phyloP scores from a whole-genome alignment of 1,284 basidiomycete genomes.

The Pseudozyma sp. region DNA sequence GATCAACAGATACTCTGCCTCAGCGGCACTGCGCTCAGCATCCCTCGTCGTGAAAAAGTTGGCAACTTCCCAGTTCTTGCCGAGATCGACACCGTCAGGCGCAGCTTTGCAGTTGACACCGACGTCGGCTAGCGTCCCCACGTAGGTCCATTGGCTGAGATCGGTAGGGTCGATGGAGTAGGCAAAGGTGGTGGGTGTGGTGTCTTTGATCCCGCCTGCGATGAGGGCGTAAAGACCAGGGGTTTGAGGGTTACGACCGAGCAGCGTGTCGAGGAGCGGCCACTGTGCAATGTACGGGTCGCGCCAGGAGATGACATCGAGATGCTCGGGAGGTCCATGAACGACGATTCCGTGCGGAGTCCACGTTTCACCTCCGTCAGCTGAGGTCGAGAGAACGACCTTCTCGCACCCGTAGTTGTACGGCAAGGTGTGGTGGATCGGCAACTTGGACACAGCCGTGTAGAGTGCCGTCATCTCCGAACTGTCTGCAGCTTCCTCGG shows the following conservation, averaged over 20 bases:
- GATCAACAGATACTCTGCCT: conserved; percentile 46
- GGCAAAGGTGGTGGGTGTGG: conserved; percentile 51
- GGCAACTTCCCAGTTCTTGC: conserved; percentile 59
- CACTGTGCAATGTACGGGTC: conserved; percentile 53
- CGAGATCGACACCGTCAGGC: conserved; percentile 49
- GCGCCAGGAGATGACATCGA: conserved; percentile 55
- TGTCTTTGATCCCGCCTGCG: conserved; percentile 49
- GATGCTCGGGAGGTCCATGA: conserved; percentile 40
- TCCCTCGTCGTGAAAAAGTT: conserved; percentile 46
- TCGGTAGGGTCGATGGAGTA: conserved; percentile 43
- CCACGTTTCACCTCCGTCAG: conserved; percentile 53
- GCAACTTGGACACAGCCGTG: conserved; percentile 56
- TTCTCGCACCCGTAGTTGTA: conserved; percentile 56
- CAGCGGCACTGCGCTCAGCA: background rate
- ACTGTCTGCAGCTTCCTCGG: conserved; percentile 15
- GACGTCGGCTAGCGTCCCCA: conserved; percentile 44
- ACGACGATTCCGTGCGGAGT: conserved; percentile 36
- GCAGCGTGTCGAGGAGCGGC: conserved; percentile 48
- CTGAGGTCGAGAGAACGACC: conserved; percentile 50
- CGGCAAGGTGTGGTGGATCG: conserved; percentile 52
- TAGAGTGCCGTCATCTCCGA: conserved; percentile 54
- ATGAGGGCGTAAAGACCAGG: conserved; percentile 49
- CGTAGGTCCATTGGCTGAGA: conserved; percentile 46
- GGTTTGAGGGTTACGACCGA: conserved; percentile 15
- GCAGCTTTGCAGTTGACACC: conserved; percentile 38